Base-by-base conservation (phyloP, 139 green algal species). In the Ostreobium quekettii region DNA sequence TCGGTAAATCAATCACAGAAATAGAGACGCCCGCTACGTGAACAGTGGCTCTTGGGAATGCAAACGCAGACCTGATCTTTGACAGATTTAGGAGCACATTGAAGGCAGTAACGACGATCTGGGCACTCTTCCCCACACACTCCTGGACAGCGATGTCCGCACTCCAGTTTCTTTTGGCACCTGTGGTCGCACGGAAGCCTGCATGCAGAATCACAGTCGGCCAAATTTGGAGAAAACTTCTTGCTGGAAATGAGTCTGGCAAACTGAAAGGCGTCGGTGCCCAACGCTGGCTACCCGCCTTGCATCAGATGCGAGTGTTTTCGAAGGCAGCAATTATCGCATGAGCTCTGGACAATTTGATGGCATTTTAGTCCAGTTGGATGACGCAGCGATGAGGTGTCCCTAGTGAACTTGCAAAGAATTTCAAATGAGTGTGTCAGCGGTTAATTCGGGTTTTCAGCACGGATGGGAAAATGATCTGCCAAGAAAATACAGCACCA, bases 171-270 rank as follows among this genome's bases (percentile, higher is more conserved):
- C 60, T 69, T 72, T 33, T 46, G 28, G 67, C 85, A 91, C 36
- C 84, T 75, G 62, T 64, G 19, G 68, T 91, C 76, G 76, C 83
- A 91, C 28, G 81, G 83, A 37, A 87, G 72, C 58, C 84, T 78
- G 66, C 8, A 47, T 11, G 19, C 24, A 67, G 8, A 49, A 47
- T n/a, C 47, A 53, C n/a, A 30, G 1, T 64, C 8, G 32, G 46
- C 11, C 42, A 53, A 53, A 53, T 53, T 26, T 53, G 19, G 42
- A 53, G 19, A 53, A 53, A 53, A 53, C 42, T 26, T 26, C 15
- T 11, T 11, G 42, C 42, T 53, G 42, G 42, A 19, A 53, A 11
- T 26, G 15, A 19, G 19, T 53, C 42, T 53, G 42, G 11, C 11
- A 26, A 53, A 53, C 42, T 53, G 42, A 11, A 53, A 53, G 42